These are phyloP conservation scores for Pulveroboletus sp. DNA, from an alignment of 768 basidiomycete species.

Conservation along the genomic window DNA sequence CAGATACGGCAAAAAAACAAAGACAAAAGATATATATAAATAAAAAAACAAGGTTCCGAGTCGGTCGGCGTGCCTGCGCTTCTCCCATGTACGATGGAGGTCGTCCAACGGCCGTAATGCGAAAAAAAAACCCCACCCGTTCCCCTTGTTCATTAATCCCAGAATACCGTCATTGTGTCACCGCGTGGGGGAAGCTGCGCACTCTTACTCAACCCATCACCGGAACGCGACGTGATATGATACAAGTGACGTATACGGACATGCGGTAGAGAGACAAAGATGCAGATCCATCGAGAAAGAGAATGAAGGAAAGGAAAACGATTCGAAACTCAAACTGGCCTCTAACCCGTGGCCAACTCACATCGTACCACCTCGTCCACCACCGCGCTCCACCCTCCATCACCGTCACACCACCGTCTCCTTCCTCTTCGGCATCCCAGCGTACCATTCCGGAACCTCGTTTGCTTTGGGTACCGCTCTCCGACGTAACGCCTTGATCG, in stretches of 20 bases:
- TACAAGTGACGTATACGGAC: no score
- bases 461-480: conserved; percentile 63
- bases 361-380: conserved; percentile 12
- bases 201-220: not conserved
- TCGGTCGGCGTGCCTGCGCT: conserved; percentile 19
- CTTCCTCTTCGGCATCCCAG: conserved; percentile 57
- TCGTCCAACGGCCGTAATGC: conserved; percentile 17
- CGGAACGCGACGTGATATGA: conserved; percentile 10
- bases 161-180: conserved; percentile 13
- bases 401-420: conserved; percentile 20
- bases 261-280: conserved; percentile 16
- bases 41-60: conserved; percentile 27
- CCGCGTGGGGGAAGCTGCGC: not conserved
- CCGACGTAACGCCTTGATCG: conserved; percentile 57
- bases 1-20: not conserved
- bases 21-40: conserved; percentile 10
- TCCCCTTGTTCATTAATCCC: conserved; percentile 21
- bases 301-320: not conserved
- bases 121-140: conserved; percentile 7
- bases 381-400: conserved; percentile 3
- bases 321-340: not conserved
- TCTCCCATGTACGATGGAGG: conserved; percentile 12
- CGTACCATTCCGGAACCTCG: conserved; percentile 75
- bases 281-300: not conserved
- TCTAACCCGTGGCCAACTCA: conserved; percentile 11